phyloP scores from a whole-genome alignment of 208 protist genomes.

The Trypanosoma lewisi region DNA sequence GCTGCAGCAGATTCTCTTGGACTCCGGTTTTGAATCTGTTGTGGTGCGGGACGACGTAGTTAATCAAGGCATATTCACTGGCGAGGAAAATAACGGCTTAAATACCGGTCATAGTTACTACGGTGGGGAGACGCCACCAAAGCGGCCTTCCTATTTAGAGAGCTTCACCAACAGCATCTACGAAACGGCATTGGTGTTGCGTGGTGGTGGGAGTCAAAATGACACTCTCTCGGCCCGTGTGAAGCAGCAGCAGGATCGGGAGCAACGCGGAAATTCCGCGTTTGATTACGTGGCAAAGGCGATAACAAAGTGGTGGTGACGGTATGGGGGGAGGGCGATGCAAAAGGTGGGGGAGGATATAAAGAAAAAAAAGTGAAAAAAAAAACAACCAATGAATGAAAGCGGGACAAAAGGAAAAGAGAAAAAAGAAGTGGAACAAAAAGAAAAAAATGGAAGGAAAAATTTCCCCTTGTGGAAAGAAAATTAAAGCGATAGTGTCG shows the following conservation, averaged over 20 bases:
- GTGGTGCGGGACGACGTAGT: slow-evolving; percentile 45
- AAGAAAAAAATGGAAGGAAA: slow-evolving; percentile 4
- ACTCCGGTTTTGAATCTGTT: slow-evolving; percentile 57
- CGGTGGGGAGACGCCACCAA: slow-evolving; percentile 14
- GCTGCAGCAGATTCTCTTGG: slow-evolving; percentile 44
- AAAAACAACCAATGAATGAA: not conserved
- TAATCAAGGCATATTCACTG: slow-evolving; percentile 23
- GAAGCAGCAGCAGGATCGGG: slow-evolving; percentile 42
- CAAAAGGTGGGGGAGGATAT: not conserved
- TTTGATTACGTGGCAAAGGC: slow-evolving; percentile 48
- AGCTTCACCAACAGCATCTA: slow-evolving; percentile 58
- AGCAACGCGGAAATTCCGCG: slow-evolving; percentile 18
- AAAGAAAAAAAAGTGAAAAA: slow-evolving; percentile 19
- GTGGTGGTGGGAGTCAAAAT: slow-evolving; percentile 22
- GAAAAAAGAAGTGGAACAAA: slow-evolving; percentile 1
- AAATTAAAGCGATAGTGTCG: not conserved
- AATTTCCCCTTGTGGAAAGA: too few species aligned
- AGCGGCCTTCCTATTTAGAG: slow-evolving; percentile 55
- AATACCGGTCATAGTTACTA: slow-evolving; percentile 62
- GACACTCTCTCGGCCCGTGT: slow-evolving; percentile 67
- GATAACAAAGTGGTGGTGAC: slow-evolving; percentile 74
- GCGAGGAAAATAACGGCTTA: slow-evolving; percentile 12
- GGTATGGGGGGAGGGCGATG: not conserved
- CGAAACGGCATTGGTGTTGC: slow-evolving; percentile 61
- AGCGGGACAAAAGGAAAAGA: not conserved